Base-by-base conservation (phyloP, 164 flowering plant species). In the Dillenia suffruticosa region DNA sequence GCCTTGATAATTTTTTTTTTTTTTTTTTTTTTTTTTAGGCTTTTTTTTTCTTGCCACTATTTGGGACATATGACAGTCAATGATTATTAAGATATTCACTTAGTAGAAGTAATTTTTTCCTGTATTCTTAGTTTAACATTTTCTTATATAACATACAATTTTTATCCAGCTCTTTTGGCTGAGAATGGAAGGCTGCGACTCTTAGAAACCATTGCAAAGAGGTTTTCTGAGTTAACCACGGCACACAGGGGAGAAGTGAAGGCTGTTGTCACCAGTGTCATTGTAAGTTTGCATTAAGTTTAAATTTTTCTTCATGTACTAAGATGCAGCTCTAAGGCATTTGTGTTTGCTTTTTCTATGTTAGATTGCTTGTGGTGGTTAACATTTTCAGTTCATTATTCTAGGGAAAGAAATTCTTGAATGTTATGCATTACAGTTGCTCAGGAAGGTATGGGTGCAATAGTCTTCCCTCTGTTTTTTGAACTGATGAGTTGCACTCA, bases 161-260 rank as follows among this genome's bases (percentile, higher is more conserved):
- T 62, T 69, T 32, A 61, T 44, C 32, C 54, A 92, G 98, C 63
- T 72, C 47, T 90, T 54, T 57, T 90, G 78, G 96, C 98, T 70
- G 88, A 81, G 69, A 74, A 77, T 78, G 96, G 93, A 59, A 80
- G 98, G 84, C 78, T 92, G 51, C 70, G 55, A 58, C 49, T 72
- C 65, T 2, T 92, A 15, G 96, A 90, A 0, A 68, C 45, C 64
- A 88, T 92, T 15, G 72, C 80, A 1, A 79, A 86, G 77, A 86
- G 69, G 57, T 86, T 83, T 68, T 8, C 45, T 14, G 86, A 92
- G 65, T 71, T 92, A 78, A 80, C 92, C 50, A 87, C 84, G 97
- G 96, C 96, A 58, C 90, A 87, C 40, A 84, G 61, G 78, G 93
- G 93, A 66, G 88, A 78, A 73, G 80, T 92, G 68, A 86, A 82